Base-by-base conservation (phyloP, 371 early-diverging fungal species). In the Mortierella sp. region DNA sequence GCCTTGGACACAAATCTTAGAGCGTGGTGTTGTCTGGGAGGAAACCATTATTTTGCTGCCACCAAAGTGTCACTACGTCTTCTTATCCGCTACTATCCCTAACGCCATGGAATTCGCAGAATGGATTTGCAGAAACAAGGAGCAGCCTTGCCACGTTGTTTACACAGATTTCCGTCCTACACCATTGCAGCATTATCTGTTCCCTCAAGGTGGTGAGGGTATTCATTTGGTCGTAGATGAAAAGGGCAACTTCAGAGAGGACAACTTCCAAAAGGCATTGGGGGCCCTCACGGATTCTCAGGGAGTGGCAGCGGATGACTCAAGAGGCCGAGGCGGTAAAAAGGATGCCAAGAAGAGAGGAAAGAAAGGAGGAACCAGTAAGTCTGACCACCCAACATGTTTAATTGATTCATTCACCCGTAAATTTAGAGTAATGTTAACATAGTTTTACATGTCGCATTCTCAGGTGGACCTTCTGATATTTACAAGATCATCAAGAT, bases 1-100 rank as follows among this genome's bases (percentile, higher is more conserved):
- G n/a, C n/a, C n/a, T n/a, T 7, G 11, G 48, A n/a, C n/a, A 67
- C 38, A n/a, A 33, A 40, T 62, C 53, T 8, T 86, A 89, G 95
- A 93, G 63, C 95, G 99, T 77, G 99, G 99, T 82, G 99, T 99
- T 16, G 99, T 99, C 0, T 99, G 99, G 99, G 99, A 99, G 85
- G 99, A 99, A 87, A 98, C 99, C 0, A 94, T 99, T 59, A 99
- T 99, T 85, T 85, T 99, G 74, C 84, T 99, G 57, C 99, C 99
- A 33, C 93, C 95, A 70, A 94, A 94, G 52, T 97, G 97, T 47
- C 92, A 95, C 69, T 96, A 94, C 86, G 98, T 99, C 11, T 99
- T 99, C 83, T 90, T 99, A 58, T 99, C 99, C 24, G 99, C 99
- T 45, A 99, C 99, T 16, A 99, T 99, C 80, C 99, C 99, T 22